Evolutionary conservation across 495 filamentous ascomycete species (phyloP), one percentile per base, ranked within the genome.

Genomic region (Echria macrotheca): DNA sequence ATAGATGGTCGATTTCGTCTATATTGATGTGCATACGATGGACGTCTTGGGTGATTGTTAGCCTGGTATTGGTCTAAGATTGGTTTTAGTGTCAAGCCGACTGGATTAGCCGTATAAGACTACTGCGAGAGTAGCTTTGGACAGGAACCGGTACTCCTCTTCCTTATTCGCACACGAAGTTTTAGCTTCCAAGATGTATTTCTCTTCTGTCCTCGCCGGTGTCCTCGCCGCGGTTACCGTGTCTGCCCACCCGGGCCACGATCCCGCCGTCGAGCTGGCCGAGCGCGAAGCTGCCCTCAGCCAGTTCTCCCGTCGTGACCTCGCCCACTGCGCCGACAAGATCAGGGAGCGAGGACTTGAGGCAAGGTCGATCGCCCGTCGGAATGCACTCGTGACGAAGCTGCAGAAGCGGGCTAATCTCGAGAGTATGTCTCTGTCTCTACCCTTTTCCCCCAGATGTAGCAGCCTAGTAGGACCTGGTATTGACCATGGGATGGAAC

Each of bases 271-370:
- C 11, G 74, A 78, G 55, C 57, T 67, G 19, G 68, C 66, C 8
- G 71, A 75, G 57, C 75, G 71, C 31, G 65, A 66, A 28, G 58
- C 60, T 0, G 74, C 70, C 50, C 52, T 79, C 40, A 45, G 44
- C 61, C 65, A 52, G 49, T 65, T 69, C 29, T 8, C 26, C 12
- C 55, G 67, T 24, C 69, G 66, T 41, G 68, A 71, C 36, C 60
- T 76, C 29, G 53, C 54, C 29, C 73, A 76, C 50, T 80, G 76
- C 57, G 64, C 75, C 23, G 61, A 63, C 3, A 64, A 72, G 60
- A 58, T 80, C 36, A 70, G 63, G 57, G 69, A 71, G n/a, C 72
- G 74, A 17, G 77, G 77, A 31, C 53, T 67, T 7, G 67, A 76
- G 49, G 61, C 53, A 31, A 65, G 65, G 44, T 72, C 69, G 48